These are phyloP conservation scores for Chaetomium fimeti DNA, from an alignment of 495 filamentous ascomycete species.

Conservation along the genomic window DNA sequence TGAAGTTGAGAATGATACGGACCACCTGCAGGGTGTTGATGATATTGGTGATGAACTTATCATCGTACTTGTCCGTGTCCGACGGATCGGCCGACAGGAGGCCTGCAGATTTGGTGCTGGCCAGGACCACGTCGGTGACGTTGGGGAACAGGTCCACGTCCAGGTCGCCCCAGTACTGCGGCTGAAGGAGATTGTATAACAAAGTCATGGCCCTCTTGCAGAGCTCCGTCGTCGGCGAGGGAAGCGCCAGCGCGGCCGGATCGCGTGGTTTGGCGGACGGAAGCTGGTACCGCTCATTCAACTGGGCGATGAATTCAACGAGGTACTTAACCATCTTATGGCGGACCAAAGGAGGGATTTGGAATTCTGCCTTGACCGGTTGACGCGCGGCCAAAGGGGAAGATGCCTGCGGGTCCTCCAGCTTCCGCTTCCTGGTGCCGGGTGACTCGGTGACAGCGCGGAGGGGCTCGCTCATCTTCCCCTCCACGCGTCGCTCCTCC, in stretches of 20 bases:
- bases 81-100: slow-evolving; percentile 77
- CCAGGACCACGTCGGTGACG: slow-evolving; percentile 77
- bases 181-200: slow-evolving; percentile 81
- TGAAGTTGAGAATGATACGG: slow-evolving; percentile 79
- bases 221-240: slow-evolving; percentile 64
- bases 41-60: slow-evolving; percentile 74
- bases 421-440: slow-evolving; percentile 70
- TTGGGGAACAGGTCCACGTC: slow-evolving; percentile 89
- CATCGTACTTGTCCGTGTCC: slow-evolving; percentile 83
- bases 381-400: slow-evolving; percentile 52
- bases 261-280: slow-evolving; percentile 66
- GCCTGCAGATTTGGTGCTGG: slow-evolving; percentile 63
- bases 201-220: slow-evolving; percentile 79
- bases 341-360: slow-evolving; percentile 62
- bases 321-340: slow-evolving; percentile 86
- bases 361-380: slow-evolving; percentile 64
- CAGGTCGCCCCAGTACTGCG: slow-evolving; percentile 86
- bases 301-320: slow-evolving; percentile 85
- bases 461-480: slow-evolving; percentile 42
- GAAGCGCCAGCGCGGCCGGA: slow-evolving; percentile 47
- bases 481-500: slow-evolving; percentile 77
- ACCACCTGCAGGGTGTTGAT: slow-evolving; percentile 91
- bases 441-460: slow-evolving; percentile 64
- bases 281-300: slow-evolving; percentile 78
- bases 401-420: slow-evolving; percentile 54